Conservation (phyloP, 192 early-diverging fungal species). For the Thoreauomyces humboldtii region DNA sequence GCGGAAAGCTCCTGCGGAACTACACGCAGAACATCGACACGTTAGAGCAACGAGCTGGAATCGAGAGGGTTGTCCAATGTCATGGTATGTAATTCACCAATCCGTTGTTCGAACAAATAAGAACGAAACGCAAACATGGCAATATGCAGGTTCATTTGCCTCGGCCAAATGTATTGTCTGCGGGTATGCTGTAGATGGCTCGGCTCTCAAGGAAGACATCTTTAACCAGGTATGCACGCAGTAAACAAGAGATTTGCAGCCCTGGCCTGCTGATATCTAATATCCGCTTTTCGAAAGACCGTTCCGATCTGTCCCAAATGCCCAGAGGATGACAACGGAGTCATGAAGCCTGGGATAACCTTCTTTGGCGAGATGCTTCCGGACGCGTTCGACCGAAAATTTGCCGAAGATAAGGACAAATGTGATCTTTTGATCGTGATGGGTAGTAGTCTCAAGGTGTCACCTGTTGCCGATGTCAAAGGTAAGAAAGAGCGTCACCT, state of each 20-base stretch:
- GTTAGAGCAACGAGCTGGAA: slow-evolving; percentile 83
- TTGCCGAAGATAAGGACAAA: slow-evolving; percentile 69
- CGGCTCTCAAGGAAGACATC: slow-evolving; percentile 77
- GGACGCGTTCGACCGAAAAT: slow-evolving; percentile 68
- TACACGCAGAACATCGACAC: slow-evolving; percentile 99
- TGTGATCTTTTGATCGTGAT: slow-evolving; percentile 93
- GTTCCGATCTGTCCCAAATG: slow-evolving; percentile 80
- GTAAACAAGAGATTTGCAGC: too few species aligned
- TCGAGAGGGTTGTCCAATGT: slow-evolving; percentile 78
- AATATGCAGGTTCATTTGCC: slow-evolving; percentile 87
- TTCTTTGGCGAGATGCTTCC: slow-evolving; percentile 97
- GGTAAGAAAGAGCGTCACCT: slow-evolving; percentile 39
- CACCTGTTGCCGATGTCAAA: slow-evolving; percentile 91
- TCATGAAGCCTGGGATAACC: slow-evolving; percentile 95
- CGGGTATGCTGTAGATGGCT: slow-evolving; percentile 69
- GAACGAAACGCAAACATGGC: not conserved
- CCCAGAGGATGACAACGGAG: slow-evolving; percentile 45
- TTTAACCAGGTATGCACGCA: slow-evolving; percentile 45
- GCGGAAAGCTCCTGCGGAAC: slow-evolving; percentile 83
- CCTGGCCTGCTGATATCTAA: too few species aligned
- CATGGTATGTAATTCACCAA: slow-evolving; percentile 85
- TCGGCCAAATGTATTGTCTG: slow-evolving; percentile 88
- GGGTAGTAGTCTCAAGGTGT: slow-evolving; percentile 92
- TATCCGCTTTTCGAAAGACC: slow-evolving; percentile 27
- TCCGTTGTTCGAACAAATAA: not conserved